A percentile compares a stretch with the other conserved stretches of the same genome.
Evolutionary conservation across 2,329 filamentous ascomycete species (phyloP).

Genomic region (Cladobotryum protrusum): DNA sequence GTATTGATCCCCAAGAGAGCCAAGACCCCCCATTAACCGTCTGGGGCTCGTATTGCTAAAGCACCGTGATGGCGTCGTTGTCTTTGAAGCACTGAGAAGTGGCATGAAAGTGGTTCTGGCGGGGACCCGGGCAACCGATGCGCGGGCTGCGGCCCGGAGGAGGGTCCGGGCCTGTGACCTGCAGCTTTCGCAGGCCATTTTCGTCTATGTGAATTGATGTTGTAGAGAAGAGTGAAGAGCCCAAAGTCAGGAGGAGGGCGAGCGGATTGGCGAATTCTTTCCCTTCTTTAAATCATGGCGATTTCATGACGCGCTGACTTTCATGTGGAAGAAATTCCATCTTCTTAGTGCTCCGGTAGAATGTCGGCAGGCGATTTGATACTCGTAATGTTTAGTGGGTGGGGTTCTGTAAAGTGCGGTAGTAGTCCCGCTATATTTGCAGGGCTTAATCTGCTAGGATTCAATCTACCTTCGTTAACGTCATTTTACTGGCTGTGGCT

Average conservation of each 20-base stretch:
- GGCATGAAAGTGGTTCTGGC: conserved; percentile 18
- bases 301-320: conserved; percentile 12
- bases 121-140: conserved; percentile 21
- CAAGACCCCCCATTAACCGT: conserved; percentile 29
- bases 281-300: conserved; percentile 2
- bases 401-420: no score
- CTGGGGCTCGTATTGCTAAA: conserved; percentile 32
- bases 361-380: conserved; percentile 8
- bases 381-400: no score
- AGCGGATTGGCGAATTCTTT: neutral
- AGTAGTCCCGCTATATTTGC: no score
- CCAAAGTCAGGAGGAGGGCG: neutral
- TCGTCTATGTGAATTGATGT: conserved; percentile 10
- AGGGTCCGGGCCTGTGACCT: conserved; percentile 37
- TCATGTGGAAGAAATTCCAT: conserved; percentile 7
- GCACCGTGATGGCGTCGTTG: conserved; percentile 16
- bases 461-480: no score
- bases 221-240: neutral
- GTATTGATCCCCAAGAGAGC: conserved; percentile 48
- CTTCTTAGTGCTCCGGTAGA: conserved; percentile 6
- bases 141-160: conserved; percentile 28
- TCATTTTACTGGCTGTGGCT: no score
- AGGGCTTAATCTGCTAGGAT: no score
- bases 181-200: conserved; percentile 47
- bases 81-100: conserved; percentile 8